These are phyloP conservation scores for Fusarium sp. DNA, from an alignment of 2,329 filamentous ascomycete genomes.

Conservation along the genomic window DNA sequence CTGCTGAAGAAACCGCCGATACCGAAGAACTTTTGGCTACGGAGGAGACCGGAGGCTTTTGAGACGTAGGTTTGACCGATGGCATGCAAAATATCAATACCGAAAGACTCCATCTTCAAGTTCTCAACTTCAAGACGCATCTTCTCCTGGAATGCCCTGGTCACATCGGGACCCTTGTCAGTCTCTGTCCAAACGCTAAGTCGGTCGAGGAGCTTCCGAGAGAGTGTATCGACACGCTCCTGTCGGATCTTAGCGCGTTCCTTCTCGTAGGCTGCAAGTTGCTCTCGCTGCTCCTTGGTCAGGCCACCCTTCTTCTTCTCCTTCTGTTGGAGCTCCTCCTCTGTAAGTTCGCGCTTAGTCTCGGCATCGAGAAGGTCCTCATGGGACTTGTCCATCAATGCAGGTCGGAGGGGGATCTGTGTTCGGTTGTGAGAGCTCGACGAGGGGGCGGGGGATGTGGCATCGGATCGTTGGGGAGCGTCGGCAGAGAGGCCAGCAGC, in stretches of 20 bases:
- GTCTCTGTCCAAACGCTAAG: slow-evolving; percentile 98
- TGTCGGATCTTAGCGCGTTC: slow-evolving; percentile 87
- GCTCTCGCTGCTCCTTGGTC: slow-evolving; percentile 91
- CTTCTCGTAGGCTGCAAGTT: slow-evolving; percentile 86
- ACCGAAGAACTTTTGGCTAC: slow-evolving; percentile 96
- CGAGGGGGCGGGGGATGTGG: slow-evolving; percentile 57
- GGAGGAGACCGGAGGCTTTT: slow-evolving; percentile 88
- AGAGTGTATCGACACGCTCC: slow-evolving; percentile 87
- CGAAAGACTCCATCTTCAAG: slow-evolving; percentile 99
- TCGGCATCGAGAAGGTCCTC: slow-evolving; percentile 65
- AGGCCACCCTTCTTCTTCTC: slow-evolving; percentile 91
- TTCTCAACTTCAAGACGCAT: slow-evolving; percentile 95
- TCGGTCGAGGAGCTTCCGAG: slow-evolving; percentile 87
- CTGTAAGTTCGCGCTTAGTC: slow-evolving; percentile 77
- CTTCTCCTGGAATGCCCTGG: slow-evolving; percentile 91
- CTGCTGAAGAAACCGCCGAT: slow-evolving; percentile 94
- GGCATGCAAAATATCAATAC: slow-evolving; percentile 93
- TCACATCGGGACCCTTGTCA: slow-evolving; percentile 87
- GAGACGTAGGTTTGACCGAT: slow-evolving; percentile 91
- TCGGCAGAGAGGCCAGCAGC: slow-evolving; percentile 34
- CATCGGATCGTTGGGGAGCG: slow-evolving; percentile 47
- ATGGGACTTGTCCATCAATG: slow-evolving; percentile 84
- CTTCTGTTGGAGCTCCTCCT: slow-evolving; percentile 55
- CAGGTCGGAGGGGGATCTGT: slow-evolving; percentile 80
- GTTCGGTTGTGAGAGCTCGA: slow-evolving; percentile 56